Base-by-base conservation (phyloP, 2,329 filamentous ascomycete genomes). In the Claviceps sp. region DNA sequence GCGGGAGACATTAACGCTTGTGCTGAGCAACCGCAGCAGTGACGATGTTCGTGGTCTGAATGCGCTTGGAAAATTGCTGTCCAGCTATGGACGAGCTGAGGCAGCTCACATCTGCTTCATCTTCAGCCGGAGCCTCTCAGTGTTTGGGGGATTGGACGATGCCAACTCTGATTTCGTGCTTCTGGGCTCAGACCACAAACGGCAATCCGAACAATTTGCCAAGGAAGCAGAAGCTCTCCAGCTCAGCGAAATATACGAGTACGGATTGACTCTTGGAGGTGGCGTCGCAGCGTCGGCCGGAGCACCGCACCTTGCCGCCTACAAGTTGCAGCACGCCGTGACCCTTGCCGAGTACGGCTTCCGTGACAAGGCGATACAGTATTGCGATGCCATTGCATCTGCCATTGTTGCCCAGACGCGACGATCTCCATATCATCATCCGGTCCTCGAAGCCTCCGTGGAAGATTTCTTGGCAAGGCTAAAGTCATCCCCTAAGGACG, bases 191-290 rank as follows among this genome's bases (percentile, higher is more conserved):
- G 87, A 97, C 64, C 88, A 95, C 66, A 76, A 79, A 53, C 79
- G 78, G 47, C 78, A 85, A 54, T 77, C 81, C 6, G 78, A 83
- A 49, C 82, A 87, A 49, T 84, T 90, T 55, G 82, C 83, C 50
- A 81, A 84, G 56, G 89, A 97, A 60, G 77, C 86, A 6, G 89
- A 97, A 62, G 79, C 88, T 4, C 79, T 96, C n/a, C 74, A 96
- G 49, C 77, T 98, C n/a, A 97, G 88, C 43, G 93, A 99, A 66
- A 82, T 95, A 0, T 97, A 94, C 61, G 93, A 99, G 64, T 97
- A 88, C 64, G 89, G 87, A 0, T 73, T 88, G 11, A 86, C 86
- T 9, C 76, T 97, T 14, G 75, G 84, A 2, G 77, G 77, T 22
- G 72, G 74, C 29, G 53, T 55, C 6, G 74, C 75, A 22, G 67